A percentile compares a stretch with the other conserved stretches of the same genome.
These are phyloP conservation scores for Colletotrichum sojae DNA, from an alignment of 2,329 filamentous ascomycete genomes.

Conservation along the genomic window DNA sequence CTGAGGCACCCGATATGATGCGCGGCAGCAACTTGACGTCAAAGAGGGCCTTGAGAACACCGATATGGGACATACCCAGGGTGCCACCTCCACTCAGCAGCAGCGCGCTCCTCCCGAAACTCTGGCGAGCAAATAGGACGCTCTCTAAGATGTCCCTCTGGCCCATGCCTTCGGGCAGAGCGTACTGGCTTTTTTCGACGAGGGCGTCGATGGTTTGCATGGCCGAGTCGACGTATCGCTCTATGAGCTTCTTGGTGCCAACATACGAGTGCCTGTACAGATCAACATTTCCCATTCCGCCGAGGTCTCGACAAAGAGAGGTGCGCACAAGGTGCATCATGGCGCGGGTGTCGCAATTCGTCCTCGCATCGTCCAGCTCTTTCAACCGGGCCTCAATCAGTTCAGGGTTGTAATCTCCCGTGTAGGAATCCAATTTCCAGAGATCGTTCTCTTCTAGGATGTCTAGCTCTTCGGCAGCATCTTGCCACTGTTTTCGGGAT, in stretches of 20 bases:
- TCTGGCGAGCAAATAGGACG: conserved; percentile 80
- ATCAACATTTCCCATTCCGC: conserved; percentile 86
- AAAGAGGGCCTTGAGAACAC: conserved; percentile 86
- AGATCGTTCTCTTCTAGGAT: conserved; percentile 82
- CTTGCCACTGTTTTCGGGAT: conserved; percentile 80
- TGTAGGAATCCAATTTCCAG: conserved; percentile 79
- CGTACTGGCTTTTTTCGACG: conserved; percentile 70
- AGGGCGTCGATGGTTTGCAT: conserved; percentile 80
- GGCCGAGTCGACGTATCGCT: conserved; percentile 87
- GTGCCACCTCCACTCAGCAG: conserved; percentile 89
- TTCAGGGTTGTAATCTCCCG: conserved; percentile 78
- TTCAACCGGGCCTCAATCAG: conserved; percentile 79
- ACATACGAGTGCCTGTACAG: conserved; percentile 88
- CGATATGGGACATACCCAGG: conserved; percentile 93
- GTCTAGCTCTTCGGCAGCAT: conserved; percentile 83
- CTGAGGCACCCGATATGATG: conserved; percentile 90
- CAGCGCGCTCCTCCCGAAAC: conserved; percentile 87
- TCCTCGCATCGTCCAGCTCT: conserved; percentile 81
- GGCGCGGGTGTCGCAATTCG: conserved; percentile 77
- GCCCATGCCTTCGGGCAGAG: conserved; percentile 68
- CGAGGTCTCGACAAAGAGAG: conserved; percentile 83
- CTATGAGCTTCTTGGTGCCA: conserved; percentile 89
- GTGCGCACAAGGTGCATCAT: conserved; percentile 90
- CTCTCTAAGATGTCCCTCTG: conserved; percentile 75
- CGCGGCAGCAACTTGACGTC: conserved; percentile 82